Evolutionary conservation across 2,329 filamentous ascomycete species (phyloP).

Genomic region (Diaporthe sp.): DNA sequence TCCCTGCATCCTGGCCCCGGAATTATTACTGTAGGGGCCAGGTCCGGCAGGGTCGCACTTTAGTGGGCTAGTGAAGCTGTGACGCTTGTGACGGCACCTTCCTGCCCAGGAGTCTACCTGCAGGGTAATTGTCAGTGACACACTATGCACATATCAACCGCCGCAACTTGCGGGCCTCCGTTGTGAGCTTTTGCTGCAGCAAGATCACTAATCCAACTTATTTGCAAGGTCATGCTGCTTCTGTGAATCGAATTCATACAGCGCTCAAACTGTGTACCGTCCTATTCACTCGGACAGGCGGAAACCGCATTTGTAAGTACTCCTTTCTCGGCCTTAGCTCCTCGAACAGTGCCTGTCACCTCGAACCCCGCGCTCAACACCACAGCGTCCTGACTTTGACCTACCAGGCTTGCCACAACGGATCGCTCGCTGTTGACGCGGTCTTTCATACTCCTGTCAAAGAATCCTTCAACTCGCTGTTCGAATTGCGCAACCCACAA

Average conservation of each 20-base stretch:
- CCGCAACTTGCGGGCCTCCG: conserved; percentile 2
- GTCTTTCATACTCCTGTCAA: not conserved
- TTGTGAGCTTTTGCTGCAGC: conserved; percentile 4
- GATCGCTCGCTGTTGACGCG: not conserved
- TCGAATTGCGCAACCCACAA: not conserved
- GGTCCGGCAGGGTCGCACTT: conserved; percentile 22
- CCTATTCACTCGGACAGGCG: conserved; percentile 1
- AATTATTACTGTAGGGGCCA: not conserved
- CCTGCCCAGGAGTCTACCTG: not conserved
- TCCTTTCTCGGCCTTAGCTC: conserved; percentile 13
- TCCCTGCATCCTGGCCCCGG: conserved; percentile 15
- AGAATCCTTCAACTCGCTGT: not conserved
- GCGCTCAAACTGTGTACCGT: not conserved
- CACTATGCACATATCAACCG: conserved; percentile 7
- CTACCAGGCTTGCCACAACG: not conserved
- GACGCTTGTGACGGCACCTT: conserved; percentile 23
- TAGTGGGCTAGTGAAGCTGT: conserved; percentile 24
- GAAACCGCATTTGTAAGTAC: conserved; percentile 30
- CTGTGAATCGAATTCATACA: not conserved
- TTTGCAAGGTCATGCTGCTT: not conserved
- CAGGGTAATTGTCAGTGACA: not conserved
- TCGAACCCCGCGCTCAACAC: conserved; percentile 32
- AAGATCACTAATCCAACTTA: conserved; percentile 13
- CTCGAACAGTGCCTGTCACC: not conserved
- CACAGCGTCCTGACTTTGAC: not conserved